Percentiles rank a stretch among this genome's conserved stretches.
Conservation (phyloP, 768 basidiomycete genomes). For the Gloeophyllum trabeum region DNA sequence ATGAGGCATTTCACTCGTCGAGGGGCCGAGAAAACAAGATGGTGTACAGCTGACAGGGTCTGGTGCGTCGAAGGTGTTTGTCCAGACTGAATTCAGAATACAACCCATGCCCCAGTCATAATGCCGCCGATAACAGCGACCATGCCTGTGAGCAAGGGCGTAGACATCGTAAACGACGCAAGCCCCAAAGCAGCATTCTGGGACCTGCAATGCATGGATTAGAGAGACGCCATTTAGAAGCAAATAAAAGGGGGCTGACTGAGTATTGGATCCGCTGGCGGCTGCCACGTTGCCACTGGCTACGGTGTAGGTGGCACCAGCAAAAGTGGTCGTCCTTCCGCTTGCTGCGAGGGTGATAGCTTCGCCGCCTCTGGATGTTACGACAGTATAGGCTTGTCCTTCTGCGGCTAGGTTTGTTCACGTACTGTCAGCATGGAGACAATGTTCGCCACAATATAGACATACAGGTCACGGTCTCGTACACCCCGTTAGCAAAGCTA, state of each 20-base stretch:
- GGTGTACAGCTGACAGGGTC: no score
- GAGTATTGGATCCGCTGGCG: not conserved
- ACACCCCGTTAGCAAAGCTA: slow-evolving; percentile 19
- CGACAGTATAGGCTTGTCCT: slow-evolving; percentile 39
- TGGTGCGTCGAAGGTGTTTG: no score
- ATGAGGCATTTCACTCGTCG: no score
- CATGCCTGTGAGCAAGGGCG: slow-evolving; percentile 19
- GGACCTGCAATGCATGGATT: no score
- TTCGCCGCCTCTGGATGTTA: slow-evolving; percentile 47
- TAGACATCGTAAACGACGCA: slow-evolving; percentile 9
- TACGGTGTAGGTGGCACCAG: slow-evolving; percentile 41
- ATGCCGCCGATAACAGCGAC: slow-evolving; percentile 18
- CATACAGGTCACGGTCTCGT: slow-evolving; percentile 17
- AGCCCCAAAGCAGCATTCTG: slow-evolving; percentile 11
- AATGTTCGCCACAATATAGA: slow-evolving; percentile 7
- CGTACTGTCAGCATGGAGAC: no score
- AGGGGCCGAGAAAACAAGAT: no score
- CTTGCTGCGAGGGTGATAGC: slow-evolving; percentile 47
- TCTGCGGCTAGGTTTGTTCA: slow-evolving; percentile 43
- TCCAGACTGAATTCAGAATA: slow-evolving; percentile 18
- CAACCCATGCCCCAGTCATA: slow-evolving; percentile 28
- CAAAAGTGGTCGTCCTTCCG: slow-evolving; percentile 35
- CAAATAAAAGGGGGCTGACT: not conserved
- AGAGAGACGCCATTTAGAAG: not conserved
- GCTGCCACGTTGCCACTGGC: slow-evolving; percentile 25